A percentile compares a stretch with the other conserved stretches of the same genome.
Evolutionary conservation across 2,329 filamentous ascomycete genomes (phyloP).

Genomic region (Arthroderma sp.): DNA sequence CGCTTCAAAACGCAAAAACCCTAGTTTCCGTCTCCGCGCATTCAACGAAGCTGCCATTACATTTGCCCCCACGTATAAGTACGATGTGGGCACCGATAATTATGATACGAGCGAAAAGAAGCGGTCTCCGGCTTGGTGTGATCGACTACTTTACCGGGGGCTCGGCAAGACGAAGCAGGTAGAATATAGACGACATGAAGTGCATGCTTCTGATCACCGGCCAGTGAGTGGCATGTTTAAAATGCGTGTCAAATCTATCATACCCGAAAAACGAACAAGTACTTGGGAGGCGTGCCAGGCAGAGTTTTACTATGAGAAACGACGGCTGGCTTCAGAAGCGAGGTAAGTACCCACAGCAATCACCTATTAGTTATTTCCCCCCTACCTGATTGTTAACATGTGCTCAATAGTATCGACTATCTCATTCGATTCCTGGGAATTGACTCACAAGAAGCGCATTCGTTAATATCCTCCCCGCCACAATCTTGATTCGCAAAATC

Average conservation of each 20-base stretch:
- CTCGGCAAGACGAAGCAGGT: slow-evolving; percentile 70
- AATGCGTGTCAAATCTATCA: slow-evolving; percentile 71
- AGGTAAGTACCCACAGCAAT: slow-evolving; percentile 48
- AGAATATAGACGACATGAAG: slow-evolving; percentile 79
- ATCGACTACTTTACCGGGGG: slow-evolving; percentile 77
- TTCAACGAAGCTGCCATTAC: slow-evolving; percentile 86
- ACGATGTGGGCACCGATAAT: slow-evolving; percentile 85
- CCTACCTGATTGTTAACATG: neutral
- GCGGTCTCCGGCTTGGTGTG: slow-evolving; percentile 89
- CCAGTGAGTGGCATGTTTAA: slow-evolving; percentile 79
- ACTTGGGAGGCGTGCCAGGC: slow-evolving; percentile 63
- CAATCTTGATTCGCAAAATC: neutral
- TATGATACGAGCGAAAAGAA: slow-evolving; percentile 95
- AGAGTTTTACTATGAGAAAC: slow-evolving; percentile 59
- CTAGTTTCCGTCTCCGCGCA: slow-evolving; percentile 71
- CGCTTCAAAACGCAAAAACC: slow-evolving; percentile 76
- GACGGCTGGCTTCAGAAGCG: slow-evolving; percentile 54
- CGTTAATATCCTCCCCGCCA: slow-evolving; percentile 20
- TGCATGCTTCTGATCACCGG: slow-evolving; percentile 80
- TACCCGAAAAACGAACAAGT: slow-evolving; percentile 48
- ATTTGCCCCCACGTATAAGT: slow-evolving; percentile 96
- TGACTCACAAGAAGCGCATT: slow-evolving; percentile 39
- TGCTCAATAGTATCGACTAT: slow-evolving; percentile 45
- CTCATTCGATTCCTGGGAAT: slow-evolving; percentile 50
- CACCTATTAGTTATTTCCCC: neutral